Percentiles rank a stretch among this genome's conserved stretches.
Conservation (phyloP, 148 eudicot species). For the Bassia scoparia region DNA sequence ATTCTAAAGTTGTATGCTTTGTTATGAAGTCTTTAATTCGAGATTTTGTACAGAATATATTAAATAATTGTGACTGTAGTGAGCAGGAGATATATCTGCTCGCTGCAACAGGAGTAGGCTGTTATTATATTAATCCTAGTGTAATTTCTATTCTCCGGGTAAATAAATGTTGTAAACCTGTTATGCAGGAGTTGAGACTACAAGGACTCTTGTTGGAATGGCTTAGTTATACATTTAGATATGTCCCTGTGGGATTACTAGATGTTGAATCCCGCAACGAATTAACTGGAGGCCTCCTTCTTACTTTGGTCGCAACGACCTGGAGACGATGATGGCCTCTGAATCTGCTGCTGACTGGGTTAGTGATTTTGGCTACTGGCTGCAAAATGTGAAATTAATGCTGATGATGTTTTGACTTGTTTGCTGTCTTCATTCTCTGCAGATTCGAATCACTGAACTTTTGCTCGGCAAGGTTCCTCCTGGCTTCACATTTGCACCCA, state of each 20-base stretch:
- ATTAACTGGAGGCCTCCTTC: slow-evolving; percentile 89
- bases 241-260: slow-evolving; percentile 81
- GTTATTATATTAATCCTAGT: not conserved
- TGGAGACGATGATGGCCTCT: slow-evolving; percentile 94
- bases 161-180: slow-evolving; percentile 7
- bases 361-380: slow-evolving; percentile 14
- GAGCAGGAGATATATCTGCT: not conserved
- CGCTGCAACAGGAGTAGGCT: not conserved
- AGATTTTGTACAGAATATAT: not conserved
- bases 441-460: slow-evolving; percentile 89
- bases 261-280: slow-evolving; percentile 81
- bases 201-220: slow-evolving; percentile 92
- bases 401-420: not conserved
- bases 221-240: slow-evolving; percentile 86
- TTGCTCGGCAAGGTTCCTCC: slow-evolving; percentile 91
- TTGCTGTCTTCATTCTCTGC: slow-evolving; percentile 21
- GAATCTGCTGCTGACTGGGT: slow-evolving; percentile 99
- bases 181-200: slow-evolving; percentile 85
- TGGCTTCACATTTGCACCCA: slow-evolving; percentile 79
- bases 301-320: slow-evolving; percentile 83
- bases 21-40: not conserved
- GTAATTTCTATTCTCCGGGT: not conserved
- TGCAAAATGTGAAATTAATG: not conserved
- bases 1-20: slow-evolving; percentile 53
- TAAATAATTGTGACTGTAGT: not conserved